These are phyloP conservation scores for Aspergillus quadrilineatus DNA, from an alignment of 2,329 filamentous ascomycete species.

Conservation along the genomic window DNA sequence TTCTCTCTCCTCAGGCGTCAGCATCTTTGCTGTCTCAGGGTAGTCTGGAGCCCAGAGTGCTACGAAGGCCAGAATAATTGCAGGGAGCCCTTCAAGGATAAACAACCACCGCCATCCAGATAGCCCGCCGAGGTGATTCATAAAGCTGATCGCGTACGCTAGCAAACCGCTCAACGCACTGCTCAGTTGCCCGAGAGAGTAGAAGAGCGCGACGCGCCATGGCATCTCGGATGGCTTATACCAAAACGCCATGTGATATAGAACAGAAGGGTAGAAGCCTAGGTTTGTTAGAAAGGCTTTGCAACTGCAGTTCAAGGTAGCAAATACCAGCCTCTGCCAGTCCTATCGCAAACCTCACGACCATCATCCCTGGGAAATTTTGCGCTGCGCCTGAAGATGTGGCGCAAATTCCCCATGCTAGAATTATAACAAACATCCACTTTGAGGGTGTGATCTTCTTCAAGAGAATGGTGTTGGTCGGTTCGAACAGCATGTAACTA, in stretches of 20 bases:
- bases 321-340: slow-evolving; percentile 29
- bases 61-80: slow-evolving; percentile 31
- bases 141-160: slow-evolving; percentile 40
- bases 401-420: slow-evolving; percentile 39
- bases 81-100: slow-evolving; percentile 39
- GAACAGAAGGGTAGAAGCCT: slow-evolving; percentile 37
- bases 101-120: slow-evolving; percentile 43
- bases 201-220: slow-evolving; percentile 41
- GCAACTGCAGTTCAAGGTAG: no score
- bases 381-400: slow-evolving; percentile 37
- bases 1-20: slow-evolving; percentile 28
- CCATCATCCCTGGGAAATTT: slow-evolving; percentile 40
- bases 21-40: slow-evolving; percentile 31
- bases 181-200: slow-evolving; percentile 37
- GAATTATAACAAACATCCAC: slow-evolving; percentile 39
- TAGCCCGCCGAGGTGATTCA: slow-evolving; percentile 34
- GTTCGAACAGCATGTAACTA: slow-evolving; percentile 42
- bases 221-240: slow-evolving; percentile 39
- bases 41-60: slow-evolving; percentile 36
- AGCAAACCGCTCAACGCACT: slow-evolving; percentile 35
- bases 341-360: slow-evolving; percentile 40
- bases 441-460: slow-evolving; percentile 36
- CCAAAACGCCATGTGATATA: slow-evolving; percentile 44
- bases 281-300: no score
- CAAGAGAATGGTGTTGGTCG: slow-evolving; percentile 40